Base-by-base conservation (phyloP, 2,329 filamentous ascomycete species). In the Rutstroemia sp. region DNA sequence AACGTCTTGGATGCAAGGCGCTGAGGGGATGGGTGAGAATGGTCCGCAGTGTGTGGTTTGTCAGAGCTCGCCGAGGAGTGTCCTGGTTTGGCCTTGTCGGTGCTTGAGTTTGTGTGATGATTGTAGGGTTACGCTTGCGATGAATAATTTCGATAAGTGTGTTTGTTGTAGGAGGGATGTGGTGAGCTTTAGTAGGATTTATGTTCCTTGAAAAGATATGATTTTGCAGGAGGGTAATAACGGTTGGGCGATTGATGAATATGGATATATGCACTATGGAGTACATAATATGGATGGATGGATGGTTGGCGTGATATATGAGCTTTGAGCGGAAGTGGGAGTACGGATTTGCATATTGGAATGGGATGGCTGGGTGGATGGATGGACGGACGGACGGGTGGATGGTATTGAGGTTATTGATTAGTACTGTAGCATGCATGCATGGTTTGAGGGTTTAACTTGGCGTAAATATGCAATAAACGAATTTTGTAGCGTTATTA, bases 61-160 rank as follows among this genome's bases (percentile, higher is more conserved):
- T 69, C 92, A 97, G 70, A 84, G 84, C 54, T 80, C 82, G n/a
- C 84, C 91, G 3, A 80, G 94, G 17, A 95, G 89, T 7, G 88
- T 97, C 59, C 88, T 99, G 54, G 87, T 96, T 2, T 97, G 94
- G 94, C 94, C 94, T 0, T 99, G 94, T 70, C 88, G 94, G 2
- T 99, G 94, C 69, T 78, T 99, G 57, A 92, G 89, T 63, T 78
- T 97, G 12, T 97, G 94, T 69, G 94, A 99, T 70, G 94, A 97
- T 63, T 97, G 94, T 69, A 80, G 94, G 34, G 88, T 97, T 38
- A 92, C 89, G 45, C 78, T 97, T 60, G 94, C 94, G 3, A 92
- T 95, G 84, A 95, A 96, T 70, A 97, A 97, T 70, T 97, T 95
- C 70, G 89, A 92, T 61, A 95, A 89, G 68, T 99, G 94, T 69